phyloP scores from a whole-genome alignment of 2,329 filamentous ascomycete species.

The Pseudocercospora vitis region DNA sequence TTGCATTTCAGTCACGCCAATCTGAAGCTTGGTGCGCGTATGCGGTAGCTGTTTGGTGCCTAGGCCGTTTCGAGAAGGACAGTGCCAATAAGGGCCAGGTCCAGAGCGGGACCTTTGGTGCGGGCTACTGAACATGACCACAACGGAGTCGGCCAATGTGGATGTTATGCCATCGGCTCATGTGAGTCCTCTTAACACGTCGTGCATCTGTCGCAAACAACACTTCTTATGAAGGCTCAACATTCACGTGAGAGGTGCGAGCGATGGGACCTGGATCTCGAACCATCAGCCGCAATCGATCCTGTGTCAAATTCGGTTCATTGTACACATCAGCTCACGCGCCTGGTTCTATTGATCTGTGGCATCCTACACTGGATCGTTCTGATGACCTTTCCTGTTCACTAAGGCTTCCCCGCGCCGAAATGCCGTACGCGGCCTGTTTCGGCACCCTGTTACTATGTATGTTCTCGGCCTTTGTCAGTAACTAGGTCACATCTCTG shows the following conservation, averaged over 20 bases:
- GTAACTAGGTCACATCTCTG: slow-evolving; percentile 3
- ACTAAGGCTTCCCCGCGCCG: background rate
- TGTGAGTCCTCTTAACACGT: too few species aligned
- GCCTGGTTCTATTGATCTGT: background rate
- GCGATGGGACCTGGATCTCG: background rate
- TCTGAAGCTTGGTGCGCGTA: too few species aligned
- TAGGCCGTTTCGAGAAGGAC: too few species aligned
- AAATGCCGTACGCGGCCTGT: background rate
- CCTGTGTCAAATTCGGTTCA: background rate
- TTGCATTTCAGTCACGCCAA: too few species aligned
- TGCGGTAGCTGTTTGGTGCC: too few species aligned
- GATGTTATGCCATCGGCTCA: too few species aligned
- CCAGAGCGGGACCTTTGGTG: too few species aligned
- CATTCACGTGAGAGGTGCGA: background rate
- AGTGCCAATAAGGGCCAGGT: too few species aligned
- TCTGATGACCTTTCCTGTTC: background rate
- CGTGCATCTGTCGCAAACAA: background rate
- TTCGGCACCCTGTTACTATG: background rate
- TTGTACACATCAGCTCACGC: background rate
- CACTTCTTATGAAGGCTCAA: background rate
- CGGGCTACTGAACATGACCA: too few species aligned
- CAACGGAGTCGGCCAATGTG: too few species aligned
- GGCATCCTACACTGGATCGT: background rate
- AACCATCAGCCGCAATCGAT: background rate
- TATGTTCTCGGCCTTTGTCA: background rate